Evolutionary conservation across 371 early-diverging fungal genomes (phyloP).

Genomic region (Mortierella sp.): DNA sequence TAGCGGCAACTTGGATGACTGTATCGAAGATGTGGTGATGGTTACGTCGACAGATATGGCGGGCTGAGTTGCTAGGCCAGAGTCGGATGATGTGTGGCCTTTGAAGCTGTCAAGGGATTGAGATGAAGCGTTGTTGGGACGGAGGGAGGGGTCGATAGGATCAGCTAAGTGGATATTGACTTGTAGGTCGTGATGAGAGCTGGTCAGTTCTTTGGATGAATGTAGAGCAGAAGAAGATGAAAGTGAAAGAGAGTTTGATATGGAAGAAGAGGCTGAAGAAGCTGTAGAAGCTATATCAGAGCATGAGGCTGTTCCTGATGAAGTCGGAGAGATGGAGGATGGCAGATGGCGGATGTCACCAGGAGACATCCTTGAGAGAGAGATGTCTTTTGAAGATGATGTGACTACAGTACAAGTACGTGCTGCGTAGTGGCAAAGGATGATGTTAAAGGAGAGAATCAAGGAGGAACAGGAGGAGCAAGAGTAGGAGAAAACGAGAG

Average conservation of each 20-base stretch:
- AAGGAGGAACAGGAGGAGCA: constrained; percentile 27
- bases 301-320: constrained; percentile 24
- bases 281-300: constrained; percentile 18
- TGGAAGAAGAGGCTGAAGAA: constrained; percentile 16
- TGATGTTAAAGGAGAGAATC: constrained; percentile 23
- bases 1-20: neutral
- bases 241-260: constrained; percentile 16
- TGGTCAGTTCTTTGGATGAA: neutral
- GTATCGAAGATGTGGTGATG: neutral
- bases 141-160: neutral
- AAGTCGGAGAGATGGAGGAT: constrained; percentile 23
- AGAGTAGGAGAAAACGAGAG: constrained; percentile 7
- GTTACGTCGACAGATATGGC: neutral
- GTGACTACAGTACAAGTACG: constrained; percentile 4
- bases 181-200: neutral
- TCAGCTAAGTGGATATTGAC: constrained; percentile 4
- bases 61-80: neutral
- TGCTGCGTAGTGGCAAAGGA: constrained; percentile 8
- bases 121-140: neutral
- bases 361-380: constrained; percentile 30
- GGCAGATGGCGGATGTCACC: constrained; percentile 18
- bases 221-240: constrained; percentile 11
- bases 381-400: constrained; percentile 7
- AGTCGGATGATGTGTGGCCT: neutral
- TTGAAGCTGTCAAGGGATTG: neutral